A percentile compares a stretch with the other conserved stretches of the same genome.
These are phyloP conservation scores for Apiotrichum akiyoshidainum DNA, from an alignment of 1,284 basidiomycete species.

Conservation along the genomic window DNA sequence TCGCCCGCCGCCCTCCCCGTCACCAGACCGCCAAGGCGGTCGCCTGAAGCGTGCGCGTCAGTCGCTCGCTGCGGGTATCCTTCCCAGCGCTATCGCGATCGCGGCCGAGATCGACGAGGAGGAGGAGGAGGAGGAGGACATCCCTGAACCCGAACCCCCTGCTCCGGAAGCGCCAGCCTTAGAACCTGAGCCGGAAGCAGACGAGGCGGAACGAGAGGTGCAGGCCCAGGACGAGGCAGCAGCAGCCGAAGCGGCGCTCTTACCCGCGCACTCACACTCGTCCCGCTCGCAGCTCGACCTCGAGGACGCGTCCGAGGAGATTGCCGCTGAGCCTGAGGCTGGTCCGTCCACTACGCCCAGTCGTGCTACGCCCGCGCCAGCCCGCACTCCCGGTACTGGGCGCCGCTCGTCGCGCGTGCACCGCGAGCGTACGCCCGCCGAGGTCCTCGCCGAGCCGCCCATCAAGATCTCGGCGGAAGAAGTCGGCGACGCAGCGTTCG, in stretches of 20 bases:
- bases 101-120: background rate
- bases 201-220: no score
- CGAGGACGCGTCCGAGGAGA: no score
- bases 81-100: background rate
- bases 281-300: no score
- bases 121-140: background rate
- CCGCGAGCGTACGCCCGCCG: constrained; percentile 12
- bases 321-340: no score
- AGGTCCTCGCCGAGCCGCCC: constrained; percentile 22
- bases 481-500: constrained; percentile 33
- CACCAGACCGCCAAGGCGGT: background rate
- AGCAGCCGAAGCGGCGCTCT: no score
- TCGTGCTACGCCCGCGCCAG: no score
- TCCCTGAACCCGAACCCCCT: no score
- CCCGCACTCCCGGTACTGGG: background rate
- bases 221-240: no score
- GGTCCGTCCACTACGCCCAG: no score
- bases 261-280: no score
- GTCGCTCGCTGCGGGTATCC: background rate
- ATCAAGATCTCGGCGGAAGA: constrained; percentile 17
- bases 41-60: background rate
- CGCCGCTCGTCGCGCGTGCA: background rate
- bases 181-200: background rate
- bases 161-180: background rate
- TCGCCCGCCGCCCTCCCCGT: background rate